Percentiles rank a stretch among this genome's conserved stretches.
Conservation (phyloP, 495 filamentous ascomycete genomes). For the Rusavskia elegans region DNA sequence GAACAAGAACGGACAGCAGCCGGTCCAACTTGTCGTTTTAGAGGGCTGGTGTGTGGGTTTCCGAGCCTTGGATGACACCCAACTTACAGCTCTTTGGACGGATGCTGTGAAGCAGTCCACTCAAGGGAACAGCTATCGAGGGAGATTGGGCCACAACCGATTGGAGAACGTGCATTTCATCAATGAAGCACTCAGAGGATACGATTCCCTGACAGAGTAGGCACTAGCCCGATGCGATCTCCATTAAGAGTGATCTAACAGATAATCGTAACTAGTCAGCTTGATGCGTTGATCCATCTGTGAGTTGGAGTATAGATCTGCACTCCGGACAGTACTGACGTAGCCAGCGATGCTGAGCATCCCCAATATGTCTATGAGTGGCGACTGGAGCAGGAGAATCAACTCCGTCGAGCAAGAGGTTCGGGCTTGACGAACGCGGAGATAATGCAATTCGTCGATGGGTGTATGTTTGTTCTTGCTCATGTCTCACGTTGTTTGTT, state of each 20-base stretch:
- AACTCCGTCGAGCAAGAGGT: constrained; percentile 45
- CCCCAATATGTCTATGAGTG: constrained; percentile 70
- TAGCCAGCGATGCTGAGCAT: constrained; percentile 56
- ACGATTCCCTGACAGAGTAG: constrained; percentile 57
- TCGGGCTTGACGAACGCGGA: constrained; percentile 65
- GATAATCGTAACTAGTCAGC: constrained; percentile 23
- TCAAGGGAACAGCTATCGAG: constrained; percentile 23
- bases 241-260: too few relatives aligned
- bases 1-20: constrained; percentile 35
- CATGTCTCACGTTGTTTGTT: neutral
- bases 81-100: constrained; percentile 42
- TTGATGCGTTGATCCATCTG: constrained; percentile 80
- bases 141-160: constrained; percentile 37
- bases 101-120: constrained; percentile 27
- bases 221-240: constrained; percentile 5
- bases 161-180: constrained; percentile 56
- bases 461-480: constrained; percentile 32
- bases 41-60: constrained; percentile 94
- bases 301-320: constrained; percentile 17
- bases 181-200: constrained; percentile 50
- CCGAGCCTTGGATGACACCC: constrained; percentile 37
- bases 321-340: neutral
- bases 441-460: constrained; percentile 49
- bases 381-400: constrained; percentile 68
- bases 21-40: constrained; percentile 52